phyloP scores from a whole-genome alignment of 352 stramenopile genomes.

The Pythium aquatile region DNA sequence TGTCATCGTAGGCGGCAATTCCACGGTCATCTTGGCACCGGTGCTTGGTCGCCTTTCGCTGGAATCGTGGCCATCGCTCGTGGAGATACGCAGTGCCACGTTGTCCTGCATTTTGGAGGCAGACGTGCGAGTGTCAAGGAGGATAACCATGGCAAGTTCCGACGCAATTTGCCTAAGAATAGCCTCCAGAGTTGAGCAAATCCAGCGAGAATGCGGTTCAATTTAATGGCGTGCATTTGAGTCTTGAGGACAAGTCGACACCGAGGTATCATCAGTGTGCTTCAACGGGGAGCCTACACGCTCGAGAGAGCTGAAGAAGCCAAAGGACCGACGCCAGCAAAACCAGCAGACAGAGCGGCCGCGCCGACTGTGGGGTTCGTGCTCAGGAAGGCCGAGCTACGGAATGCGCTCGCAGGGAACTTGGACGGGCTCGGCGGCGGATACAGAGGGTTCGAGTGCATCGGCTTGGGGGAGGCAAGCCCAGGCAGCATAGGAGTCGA shows the following conservation, averaged over 20 bases:
- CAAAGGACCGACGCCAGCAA: slow-evolving; percentile 17
- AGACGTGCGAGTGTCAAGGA: neutral
- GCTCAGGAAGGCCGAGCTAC: slow-evolving; percentile 24
- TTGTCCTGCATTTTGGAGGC: neutral
- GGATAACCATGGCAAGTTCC: neutral
- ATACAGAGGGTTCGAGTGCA: slow-evolving; percentile 16
- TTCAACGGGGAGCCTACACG: slow-evolving; percentile 4
- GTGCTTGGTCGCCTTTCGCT: slow-evolving; percentile 10
- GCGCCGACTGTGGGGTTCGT: slow-evolving; percentile 21
- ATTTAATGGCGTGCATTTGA: slow-evolving; percentile 3
- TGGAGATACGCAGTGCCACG: slow-evolving; percentile 17
- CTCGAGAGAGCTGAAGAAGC: slow-evolving; percentile 18
- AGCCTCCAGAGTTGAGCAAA: neutral
- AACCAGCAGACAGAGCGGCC: slow-evolving; percentile 22
- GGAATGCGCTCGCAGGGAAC: slow-evolving; percentile 36
- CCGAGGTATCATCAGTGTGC: neutral
- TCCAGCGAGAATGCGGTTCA: neutral
- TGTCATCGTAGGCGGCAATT: neutral
- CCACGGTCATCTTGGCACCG: neutral
- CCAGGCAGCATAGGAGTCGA: neutral
- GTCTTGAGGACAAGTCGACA: neutral
- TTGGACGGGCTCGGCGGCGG: slow-evolving; percentile 36
- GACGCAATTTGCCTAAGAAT: slow-evolving; percentile 3
- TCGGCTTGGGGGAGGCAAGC: slow-evolving; percentile 1
- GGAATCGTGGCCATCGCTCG: neutral